A percentile compares a stretch with the other conserved stretches of the same genome.
phyloP scores from a whole-genome alignment of 352 stramenopile genomes.

The Globisporangium mamillatum region DNA sequence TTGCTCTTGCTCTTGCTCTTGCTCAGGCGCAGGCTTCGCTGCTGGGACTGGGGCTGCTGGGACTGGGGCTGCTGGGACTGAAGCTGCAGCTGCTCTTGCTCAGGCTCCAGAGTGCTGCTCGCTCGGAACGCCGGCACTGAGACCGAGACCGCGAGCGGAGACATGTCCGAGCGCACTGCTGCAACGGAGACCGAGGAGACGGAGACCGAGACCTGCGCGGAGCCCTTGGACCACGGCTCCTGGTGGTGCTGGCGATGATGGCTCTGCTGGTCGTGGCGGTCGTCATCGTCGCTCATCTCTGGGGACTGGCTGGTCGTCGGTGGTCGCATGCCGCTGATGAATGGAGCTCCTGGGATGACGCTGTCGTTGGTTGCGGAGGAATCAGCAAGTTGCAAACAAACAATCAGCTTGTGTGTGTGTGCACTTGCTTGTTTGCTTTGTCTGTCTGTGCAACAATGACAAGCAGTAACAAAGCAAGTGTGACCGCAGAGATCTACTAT shows the following conservation, averaged over 20 bases:
- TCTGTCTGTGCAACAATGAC: not conserved
- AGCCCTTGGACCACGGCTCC: not conserved
- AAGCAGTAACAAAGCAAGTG: not conserved
- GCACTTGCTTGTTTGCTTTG: not conserved
- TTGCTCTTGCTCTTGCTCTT: not conserved
- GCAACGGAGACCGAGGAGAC: not conserved
- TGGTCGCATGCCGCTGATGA: not conserved
- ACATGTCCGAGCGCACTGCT: not conserved
- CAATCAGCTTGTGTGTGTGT: not conserved
- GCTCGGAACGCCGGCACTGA: slow-evolving; percentile 6
- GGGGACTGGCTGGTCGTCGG: not conserved
- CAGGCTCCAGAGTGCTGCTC: not conserved
- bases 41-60: no score
- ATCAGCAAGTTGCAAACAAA: not conserved
- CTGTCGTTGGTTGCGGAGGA: no score
- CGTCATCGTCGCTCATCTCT: not conserved
- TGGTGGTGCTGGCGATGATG: not conserved
- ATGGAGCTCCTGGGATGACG: not conserved
- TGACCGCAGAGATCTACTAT: not conserved
- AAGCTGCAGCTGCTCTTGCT: not conserved
- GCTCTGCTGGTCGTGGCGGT: not conserved
- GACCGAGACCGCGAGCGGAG: slow-evolving; percentile 17
- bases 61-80: not conserved
- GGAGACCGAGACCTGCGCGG: not conserved
- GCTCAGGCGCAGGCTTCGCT: not conserved